Conservation (phyloP, 2,329 filamentous ascomycete species). For the Corinectria fuckeliana region DNA sequence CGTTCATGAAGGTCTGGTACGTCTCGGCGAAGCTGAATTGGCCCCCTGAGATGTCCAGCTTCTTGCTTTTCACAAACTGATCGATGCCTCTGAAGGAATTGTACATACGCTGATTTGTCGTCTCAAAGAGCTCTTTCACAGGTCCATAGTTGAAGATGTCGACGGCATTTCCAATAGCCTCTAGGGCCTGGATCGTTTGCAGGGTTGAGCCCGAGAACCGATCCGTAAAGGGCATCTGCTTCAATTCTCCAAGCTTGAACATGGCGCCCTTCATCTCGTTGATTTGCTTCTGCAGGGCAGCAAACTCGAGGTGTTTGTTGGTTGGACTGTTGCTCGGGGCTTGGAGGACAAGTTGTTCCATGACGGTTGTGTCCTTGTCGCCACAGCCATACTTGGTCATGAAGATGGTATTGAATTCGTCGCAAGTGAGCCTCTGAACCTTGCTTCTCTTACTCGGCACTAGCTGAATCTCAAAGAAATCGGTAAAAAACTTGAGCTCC, state of each 20-base stretch:
- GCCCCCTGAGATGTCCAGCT: background rate
- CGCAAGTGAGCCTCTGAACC: constrained; percentile 2
- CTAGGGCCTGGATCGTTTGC: background rate
- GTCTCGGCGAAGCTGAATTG: constrained; percentile 5
- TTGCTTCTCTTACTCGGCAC: background rate
- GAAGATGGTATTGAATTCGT: constrained; percentile 9
- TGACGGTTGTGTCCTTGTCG: background rate
- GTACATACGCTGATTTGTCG: constrained; percentile 13
- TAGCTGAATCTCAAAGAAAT: constrained; percentile 7
- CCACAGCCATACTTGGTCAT: background rate
- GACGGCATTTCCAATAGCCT: constrained; percentile 8
- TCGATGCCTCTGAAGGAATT: constrained; percentile 11
- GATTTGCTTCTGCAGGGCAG: background rate
- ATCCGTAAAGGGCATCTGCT: background rate
- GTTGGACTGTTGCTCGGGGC: background rate
- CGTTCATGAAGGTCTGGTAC: constrained; percentile 9
- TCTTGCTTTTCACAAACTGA: background rate
- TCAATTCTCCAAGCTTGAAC: constrained; percentile 8
- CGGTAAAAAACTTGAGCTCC: constrained; percentile 16
- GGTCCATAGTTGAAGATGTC: constrained; percentile 1
- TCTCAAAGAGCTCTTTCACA: constrained; percentile 1
- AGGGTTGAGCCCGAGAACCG: background rate
- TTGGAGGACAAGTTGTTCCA: background rate
- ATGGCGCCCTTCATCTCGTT: constrained; percentile 16
- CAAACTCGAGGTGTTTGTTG: constrained; percentile 8